Percentiles rank a stretch among this genome's conserved stretches.
phyloP scores from a whole-genome alignment of 2,329 filamentous ascomycete genomes.

The Cryphonectria nitschkei region DNA sequence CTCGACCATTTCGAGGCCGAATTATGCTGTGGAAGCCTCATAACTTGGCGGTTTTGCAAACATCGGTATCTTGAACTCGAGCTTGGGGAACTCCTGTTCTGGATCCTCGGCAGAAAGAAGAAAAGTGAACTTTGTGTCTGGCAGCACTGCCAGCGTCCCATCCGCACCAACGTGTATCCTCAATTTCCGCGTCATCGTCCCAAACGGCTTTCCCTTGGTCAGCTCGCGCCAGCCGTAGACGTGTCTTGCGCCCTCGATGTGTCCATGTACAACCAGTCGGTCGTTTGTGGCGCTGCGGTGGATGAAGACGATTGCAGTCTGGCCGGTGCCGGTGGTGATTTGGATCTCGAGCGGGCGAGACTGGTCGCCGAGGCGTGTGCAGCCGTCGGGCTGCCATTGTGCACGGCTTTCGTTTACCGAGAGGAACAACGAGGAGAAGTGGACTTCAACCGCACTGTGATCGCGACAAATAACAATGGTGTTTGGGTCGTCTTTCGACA shows the following conservation, averaged over 20 bases:
- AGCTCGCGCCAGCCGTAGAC: constrained; percentile 6
- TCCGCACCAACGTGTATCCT: constrained; percentile 4
- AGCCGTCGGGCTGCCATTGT: neutral
- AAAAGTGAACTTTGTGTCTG: constrained; percentile 4
- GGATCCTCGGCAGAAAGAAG: neutral
- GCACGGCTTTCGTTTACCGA: neutral
- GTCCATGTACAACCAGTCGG: neutral
- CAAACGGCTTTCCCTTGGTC: neutral
- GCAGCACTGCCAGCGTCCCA: neutral
- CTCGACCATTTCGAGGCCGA: neutral
- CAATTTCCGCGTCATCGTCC: neutral
- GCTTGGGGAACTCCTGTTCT: neutral
- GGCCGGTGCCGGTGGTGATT: constrained; percentile 11
- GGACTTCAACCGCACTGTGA: neutral
- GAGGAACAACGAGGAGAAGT: neutral
- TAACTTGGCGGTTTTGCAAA: constrained; percentile 11
- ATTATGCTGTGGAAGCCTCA: neutral
- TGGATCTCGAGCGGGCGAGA: constrained; percentile 3
- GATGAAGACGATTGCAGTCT: constrained; percentile 6
- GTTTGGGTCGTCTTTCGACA: constrained; percentile 12
- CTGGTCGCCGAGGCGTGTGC: neutral
- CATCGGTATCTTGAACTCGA: constrained; percentile 12
- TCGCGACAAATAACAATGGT: constrained; percentile 4
- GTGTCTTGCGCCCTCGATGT: constrained; percentile 9
- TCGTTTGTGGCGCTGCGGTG: neutral